Conservation (phyloP, 306 rosid species). For the Quillaja saponaria region DNA sequence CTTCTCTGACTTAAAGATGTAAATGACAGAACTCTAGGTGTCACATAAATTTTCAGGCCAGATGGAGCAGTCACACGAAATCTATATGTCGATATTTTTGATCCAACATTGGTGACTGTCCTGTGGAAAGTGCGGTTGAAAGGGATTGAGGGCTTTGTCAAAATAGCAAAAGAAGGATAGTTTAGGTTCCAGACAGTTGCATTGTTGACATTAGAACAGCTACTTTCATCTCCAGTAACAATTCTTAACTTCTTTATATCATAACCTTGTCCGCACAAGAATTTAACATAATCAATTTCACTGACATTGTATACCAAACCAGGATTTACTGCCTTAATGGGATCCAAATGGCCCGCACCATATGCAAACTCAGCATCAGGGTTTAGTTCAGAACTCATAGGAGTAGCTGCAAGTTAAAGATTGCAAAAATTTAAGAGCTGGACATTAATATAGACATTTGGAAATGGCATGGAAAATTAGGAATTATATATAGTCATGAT, state of each 20-base stretch:
- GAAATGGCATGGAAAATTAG: not conserved
- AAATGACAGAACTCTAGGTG: conserved; percentile 34
- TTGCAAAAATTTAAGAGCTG: not conserved
- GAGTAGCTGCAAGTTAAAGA: conserved; percentile 27
- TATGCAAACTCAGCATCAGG: conserved; percentile 47
- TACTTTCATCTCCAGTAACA: conserved; percentile 10
- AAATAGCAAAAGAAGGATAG: conserved; percentile 52
- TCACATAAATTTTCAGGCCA: conserved; percentile 29
- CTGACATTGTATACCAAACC: conserved; percentile 43
- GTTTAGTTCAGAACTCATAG: conserved; percentile 32
- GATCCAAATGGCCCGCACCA: conserved; percentile 47
- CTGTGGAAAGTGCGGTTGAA: conserved; percentile 7
- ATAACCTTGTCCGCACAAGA: conserved; percentile 47
- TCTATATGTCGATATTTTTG: conserved; percentile 1
- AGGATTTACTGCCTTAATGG: conserved; percentile 39
- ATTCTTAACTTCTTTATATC: not conserved
- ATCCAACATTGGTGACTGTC: conserved; percentile 16
- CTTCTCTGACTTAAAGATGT: conserved; percentile 25
- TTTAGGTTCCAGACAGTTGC: conserved; percentile 31
- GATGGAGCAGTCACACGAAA: conserved; percentile 6
- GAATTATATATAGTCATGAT: not conserved
- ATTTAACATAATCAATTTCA: conserved; percentile 33
- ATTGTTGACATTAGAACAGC: not conserved
- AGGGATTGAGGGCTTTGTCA: not conserved
- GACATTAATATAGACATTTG: not conserved